Base-by-base conservation (phyloP, 1,284 basidiomycete species). In the Boletus smithii region DNA sequence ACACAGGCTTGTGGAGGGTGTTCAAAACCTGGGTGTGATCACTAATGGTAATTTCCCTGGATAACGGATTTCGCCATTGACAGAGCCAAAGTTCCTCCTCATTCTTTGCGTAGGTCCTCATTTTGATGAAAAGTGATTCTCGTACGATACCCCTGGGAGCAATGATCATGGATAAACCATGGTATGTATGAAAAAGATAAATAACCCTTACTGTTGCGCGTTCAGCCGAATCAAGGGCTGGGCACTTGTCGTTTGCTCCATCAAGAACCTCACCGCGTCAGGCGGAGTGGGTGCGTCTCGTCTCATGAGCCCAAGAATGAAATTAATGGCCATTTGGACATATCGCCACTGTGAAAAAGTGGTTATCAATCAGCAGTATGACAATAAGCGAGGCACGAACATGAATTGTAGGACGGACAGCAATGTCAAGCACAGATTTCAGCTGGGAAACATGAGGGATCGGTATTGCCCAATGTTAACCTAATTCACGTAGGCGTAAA, bases 171-270 rank as follows among this genome's bases (percentile, higher is more conserved):
- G 49, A 56, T 47, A 41, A 48, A 43, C 34, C 16, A 45, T 42
- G 31, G 11, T 42, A 50, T 46, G 17, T 20, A 48, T 45, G 38
- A 26, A 45, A 43, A 32, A 22, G 3, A 72, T 18, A 9, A 24
- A 48, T 3, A 22, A 37, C 16, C 3, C 78, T 66, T 69, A 85
- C 85, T 74, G 74, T 53, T 91, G 83, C 11, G 85, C 85, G 53
- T 80, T 79, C 45, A 77, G 69, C 38, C 93, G 79, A 56, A 94
- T 89, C 32, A 83, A 80, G 0, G 90, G 84, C 53, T 97, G 91
- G 38, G 91, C 86, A 59, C 89, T 93, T 34, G 74, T 74, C 9
- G 80, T 77, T 57, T 86, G 81, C 44, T 75, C 72, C 54, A 87
- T 70, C 65, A 93, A 83, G 66, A 90, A 86, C 51, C 71, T 74